Base-by-base conservation (phyloP, 2,329 filamentous ascomycete species). In the Conoideocrella luteorostrata region DNA sequence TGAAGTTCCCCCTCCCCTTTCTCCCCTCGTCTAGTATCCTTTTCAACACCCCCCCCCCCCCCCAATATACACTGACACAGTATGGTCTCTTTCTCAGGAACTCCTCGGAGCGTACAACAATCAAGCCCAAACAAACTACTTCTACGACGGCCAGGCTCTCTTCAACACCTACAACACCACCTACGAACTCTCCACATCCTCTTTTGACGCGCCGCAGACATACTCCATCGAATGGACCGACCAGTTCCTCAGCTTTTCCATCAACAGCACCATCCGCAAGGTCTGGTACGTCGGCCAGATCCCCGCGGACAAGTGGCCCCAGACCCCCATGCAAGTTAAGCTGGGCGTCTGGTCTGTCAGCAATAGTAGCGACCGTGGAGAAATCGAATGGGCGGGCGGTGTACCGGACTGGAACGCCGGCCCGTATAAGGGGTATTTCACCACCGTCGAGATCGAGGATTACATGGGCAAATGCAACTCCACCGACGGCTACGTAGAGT, bases 41-140 rank as follows among this genome's bases (percentile, higher is more conserved):
- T 32, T 12, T 10, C 7, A 9, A 1, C 5, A 29, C 17, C 26
- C 6, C 33, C n/a, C 13, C 34, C 9, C 7, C 1, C 4, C 29
- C 3, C 10, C n/a, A n/a, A n/a, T n/a, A n/a, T n/a, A n/a, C n/a
- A n/a, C n/a, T n/a, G n/a, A n/a, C n/a, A n/a, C n/a, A n/a, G n/a
- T n/a, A n/a, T n/a, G n/a, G n/a, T n/a, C n/a, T n/a, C n/a, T n/a
- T n/a, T n/a, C n/a, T n/a, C n/a, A 59, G 57, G 57, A 58, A 41
- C 51, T 60, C 43, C 56, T 60, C 35, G 56, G 57, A 2, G 56
- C 55, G 5, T 56, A 46, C 38, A 49, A 55, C 41, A 67, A 69
- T 17, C 70, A 88, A 55, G 86, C 87, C 3, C 86, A 91, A 61
- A 81, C 77, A 52, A 94, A 94, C 68, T 95, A 90, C 68, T 86